Evolutionary conservation across 2,329 filamentous ascomycete species (phyloP), one percentile per base, ranked within the genome.

Genomic region (Penicillium sp.): DNA sequence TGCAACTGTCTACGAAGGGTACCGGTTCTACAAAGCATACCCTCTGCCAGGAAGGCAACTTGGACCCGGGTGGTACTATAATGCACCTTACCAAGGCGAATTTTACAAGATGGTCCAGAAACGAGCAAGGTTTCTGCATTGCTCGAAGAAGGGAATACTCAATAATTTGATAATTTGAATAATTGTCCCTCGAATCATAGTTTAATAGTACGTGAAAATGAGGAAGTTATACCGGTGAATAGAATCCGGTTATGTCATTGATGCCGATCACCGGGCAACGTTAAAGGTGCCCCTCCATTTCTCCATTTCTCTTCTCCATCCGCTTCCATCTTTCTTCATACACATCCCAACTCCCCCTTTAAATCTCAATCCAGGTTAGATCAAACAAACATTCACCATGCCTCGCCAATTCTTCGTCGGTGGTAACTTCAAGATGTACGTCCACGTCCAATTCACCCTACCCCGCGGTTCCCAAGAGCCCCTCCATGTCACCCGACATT

Each of bases 371-470:
- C 41, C 40, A 28, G 49, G 29, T 29, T 24, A 42, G 27, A 34
- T 22, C 23, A 24, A 31, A 39, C 31, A 42, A 50, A 47, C 35
- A 43, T 69, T 75, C 80, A 88, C 67, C 66, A 95, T 95, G 89
- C 80, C 85, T 81, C 89, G 89, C 79, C 86, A 89, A 79, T 95
- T 95, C 80, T 95, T 95, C 73, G 87, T 95, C 73, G 90, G 90
- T 74, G 90, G 90, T 70, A 98, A 98, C 85, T 97, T 97, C 79
- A 97, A 98, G 82, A 97, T 97, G 90, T 95, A 77, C 69, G 80
- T 71, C 29, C 37, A 20, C 49, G 26, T 52, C 50, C 35, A 20
- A 20, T 35, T 28, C 44, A 42, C 29, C 44, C 51, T 61, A 50
- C 57, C 56, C 56, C 61, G 49, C 60, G 46, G 52, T 54, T 50